Base-by-base conservation (phyloP, 148 eudicot genomes). In the Rhododendron mucronatum region DNA sequence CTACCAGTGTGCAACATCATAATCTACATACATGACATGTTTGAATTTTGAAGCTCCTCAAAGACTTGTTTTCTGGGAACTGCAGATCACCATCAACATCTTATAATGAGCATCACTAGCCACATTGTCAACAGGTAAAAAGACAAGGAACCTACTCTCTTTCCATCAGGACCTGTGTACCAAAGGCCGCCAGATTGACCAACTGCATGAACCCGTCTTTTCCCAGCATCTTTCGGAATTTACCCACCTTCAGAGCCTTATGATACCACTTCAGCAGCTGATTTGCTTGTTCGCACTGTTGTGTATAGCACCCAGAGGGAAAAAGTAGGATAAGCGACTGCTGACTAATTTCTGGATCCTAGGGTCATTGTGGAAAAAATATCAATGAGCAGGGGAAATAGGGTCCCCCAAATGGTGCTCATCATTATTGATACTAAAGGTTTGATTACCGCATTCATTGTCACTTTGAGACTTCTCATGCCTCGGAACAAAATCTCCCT, bases 151-250 rank as follows among this genome's bases (percentile, higher is more conserved):
- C 96, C 89, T 88, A 97, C 99, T 91, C 89, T 94, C 92, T 80
- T 92, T 86, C 98, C 99, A 88, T 91, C 91, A 55, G 89, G 87
- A 87, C 41, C 90, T 30, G 94, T 93, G 89, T 85, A 87, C 99
- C 99, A 97, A 45, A 91, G 95, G 80, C 98, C 98, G 75, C 94
- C 74, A 85, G 95, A 90, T 87, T 91, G 93, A 30, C 94, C 93
- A 87, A 86, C 92, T 80, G 98, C 98, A 44, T 89, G 94, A 83
- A 94, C 94, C 88, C 96, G 90, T 91, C 98, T 94, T 91, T 90
- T 93, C 83, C 95, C 94, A 85, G 98, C 98, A 91, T 93, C 94
- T 90, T 89, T 92, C 3, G 98, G 95, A 86, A 81, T 92, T 91
- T 57, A 94, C 87, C 99, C 99, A 96, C 86, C 88, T 84, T 88